A percentile compares a stretch with the other conserved stretches of the same genome.
phyloP scores from a whole-genome alignment of 176 grass and related monocot species.

The Ampelocalamus luodianensis region DNA sequence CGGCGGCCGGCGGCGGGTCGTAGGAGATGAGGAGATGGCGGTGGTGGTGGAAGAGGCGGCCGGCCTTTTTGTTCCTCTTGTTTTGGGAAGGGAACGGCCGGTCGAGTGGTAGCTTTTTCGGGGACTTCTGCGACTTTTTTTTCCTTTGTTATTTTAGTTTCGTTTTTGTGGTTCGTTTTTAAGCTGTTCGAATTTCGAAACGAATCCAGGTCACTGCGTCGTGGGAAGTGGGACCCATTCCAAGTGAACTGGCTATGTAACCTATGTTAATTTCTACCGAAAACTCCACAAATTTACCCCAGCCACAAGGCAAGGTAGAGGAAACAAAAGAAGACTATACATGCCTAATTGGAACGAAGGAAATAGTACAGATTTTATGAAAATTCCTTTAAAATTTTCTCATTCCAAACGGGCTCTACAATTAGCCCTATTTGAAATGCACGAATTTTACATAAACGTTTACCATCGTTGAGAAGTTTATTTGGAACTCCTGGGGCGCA shows the following conservation, averaged over 20 bases:
- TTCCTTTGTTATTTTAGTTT: not conserved
- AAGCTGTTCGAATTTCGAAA: not conserved
- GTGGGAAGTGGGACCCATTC: not conserved
- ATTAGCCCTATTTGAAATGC: too few relatives aligned
- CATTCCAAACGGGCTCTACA: too few relatives aligned
- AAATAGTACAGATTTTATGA: too few relatives aligned
- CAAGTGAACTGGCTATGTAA: not conserved
- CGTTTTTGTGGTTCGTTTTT: slow-evolving; percentile 4
- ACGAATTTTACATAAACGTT: too few relatives aligned
- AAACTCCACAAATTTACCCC: too few relatives aligned
- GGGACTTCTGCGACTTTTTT: not conserved
- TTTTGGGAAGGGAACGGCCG: slow-evolving; percentile 30
- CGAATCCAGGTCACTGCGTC: not conserved
- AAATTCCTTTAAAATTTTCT: too few relatives aligned
- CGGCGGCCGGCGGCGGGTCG: not conserved
- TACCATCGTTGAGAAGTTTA: too few relatives aligned
- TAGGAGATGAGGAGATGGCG: not conserved
- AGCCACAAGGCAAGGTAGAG: too few relatives aligned
- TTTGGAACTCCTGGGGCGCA: too few relatives aligned
- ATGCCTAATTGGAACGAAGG: too few relatives aligned
- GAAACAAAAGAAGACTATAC: too few relatives aligned
- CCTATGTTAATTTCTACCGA: not conserved
- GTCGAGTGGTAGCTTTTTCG: slow-evolving; percentile 1
- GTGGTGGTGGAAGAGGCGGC: not conserved
- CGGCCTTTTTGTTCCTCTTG: slow-evolving; percentile 2